Conservation (phyloP, 2,329 filamentous ascomycete genomes). For the Albophoma yamanashiensis region DNA sequence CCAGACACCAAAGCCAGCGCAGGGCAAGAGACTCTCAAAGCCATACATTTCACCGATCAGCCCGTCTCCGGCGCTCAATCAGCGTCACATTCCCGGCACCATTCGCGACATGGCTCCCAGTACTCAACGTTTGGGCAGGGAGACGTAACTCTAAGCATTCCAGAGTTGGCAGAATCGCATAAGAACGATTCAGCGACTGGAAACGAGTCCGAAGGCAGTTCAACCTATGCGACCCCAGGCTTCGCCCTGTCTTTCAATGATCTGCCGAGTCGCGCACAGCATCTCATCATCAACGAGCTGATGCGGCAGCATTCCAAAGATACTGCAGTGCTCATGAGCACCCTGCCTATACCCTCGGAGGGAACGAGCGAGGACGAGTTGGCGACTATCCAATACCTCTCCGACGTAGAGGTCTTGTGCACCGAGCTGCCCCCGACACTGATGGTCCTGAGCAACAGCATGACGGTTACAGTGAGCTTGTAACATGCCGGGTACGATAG, state of each 20-base stretch:
- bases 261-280: slow-evolving; percentile 71
- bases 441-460: slow-evolving; percentile 76
- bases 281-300: slow-evolving; percentile 78
- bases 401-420: slow-evolving; percentile 69
- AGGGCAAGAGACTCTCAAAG: slow-evolving; percentile 41
- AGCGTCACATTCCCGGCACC: slow-evolving; percentile 19
- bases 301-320: slow-evolving; percentile 57
- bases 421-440: slow-evolving; percentile 65
- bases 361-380: slow-evolving; percentile 62
- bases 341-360: slow-evolving; percentile 69
- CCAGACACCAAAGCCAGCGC: slow-evolving; percentile 50
- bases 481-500: slow-evolving; percentile 18
- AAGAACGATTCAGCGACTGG: slow-evolving; percentile 10
- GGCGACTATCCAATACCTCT: slow-evolving; percentile 64
- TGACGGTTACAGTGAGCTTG: slow-evolving; percentile 76
- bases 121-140: slow-evolving; percentile 17
- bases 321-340: slow-evolving; percentile 74
- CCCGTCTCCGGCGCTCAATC: slow-evolving; percentile 11
- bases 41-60: slow-evolving; percentile 50
- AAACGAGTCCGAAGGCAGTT: slow-evolving; percentile 21
- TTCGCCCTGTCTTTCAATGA: slow-evolving; percentile 77
- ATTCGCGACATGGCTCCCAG: slow-evolving; percentile 26
- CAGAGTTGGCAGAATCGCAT: slow-evolving; percentile 32
- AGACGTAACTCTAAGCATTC: slow-evolving; percentile 31
- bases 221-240: slow-evolving; percentile 46